A percentile compares a stretch with the other conserved stretches of the same genome.
Evolutionary conservation across 495 filamentous ascomycete species (phyloP).

Genomic region (Bryoglossum gracile): DNA sequence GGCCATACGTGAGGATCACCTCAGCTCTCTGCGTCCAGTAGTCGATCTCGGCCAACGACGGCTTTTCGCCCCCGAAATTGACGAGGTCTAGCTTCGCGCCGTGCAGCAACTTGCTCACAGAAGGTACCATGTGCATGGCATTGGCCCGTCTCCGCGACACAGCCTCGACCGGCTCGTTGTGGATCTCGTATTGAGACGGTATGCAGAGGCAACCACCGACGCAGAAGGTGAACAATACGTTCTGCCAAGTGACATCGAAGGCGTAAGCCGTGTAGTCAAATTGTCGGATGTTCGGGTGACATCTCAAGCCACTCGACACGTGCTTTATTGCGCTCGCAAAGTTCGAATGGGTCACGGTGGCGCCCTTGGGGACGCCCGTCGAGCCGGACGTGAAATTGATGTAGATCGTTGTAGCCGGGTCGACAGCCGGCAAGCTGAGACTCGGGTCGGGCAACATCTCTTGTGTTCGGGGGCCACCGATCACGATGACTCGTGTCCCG

Average conservation of each 20-base stretch:
- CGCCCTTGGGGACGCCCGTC: slow-evolving; percentile 42
- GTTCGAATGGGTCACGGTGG: slow-evolving; percentile 8
- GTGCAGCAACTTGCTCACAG: slow-evolving; percentile 24
- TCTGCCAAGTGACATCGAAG: slow-evolving; percentile 78
- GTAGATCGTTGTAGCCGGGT: slow-evolving; percentile 26
- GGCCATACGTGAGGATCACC: not conserved
- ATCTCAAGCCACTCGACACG: not conserved
- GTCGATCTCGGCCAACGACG: not conserved
- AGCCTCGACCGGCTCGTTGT: slow-evolving; percentile 29
- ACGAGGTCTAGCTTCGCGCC: slow-evolving; percentile 8
- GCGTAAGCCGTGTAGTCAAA: slow-evolving; percentile 21
- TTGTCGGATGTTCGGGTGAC: not conserved
- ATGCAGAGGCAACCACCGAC: slow-evolving; percentile 50
- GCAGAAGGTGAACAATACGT: slow-evolving; percentile 71
- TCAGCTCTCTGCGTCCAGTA: not conserved
- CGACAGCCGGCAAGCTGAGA: not conserved
- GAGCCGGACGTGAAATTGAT: slow-evolving; percentile 44
- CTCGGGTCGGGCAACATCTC: not conserved
- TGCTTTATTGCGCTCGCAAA: not conserved
- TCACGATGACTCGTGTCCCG: not conserved
- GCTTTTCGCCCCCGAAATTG: not conserved
- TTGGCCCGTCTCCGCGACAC: not conserved
- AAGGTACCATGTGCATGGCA: not conserved
- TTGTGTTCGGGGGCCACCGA: not conserved
- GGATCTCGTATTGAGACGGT: slow-evolving; percentile 35